phyloP scores from a whole-genome alignment of 208 protist species.

The Trypanosoma cruzi region DNA sequence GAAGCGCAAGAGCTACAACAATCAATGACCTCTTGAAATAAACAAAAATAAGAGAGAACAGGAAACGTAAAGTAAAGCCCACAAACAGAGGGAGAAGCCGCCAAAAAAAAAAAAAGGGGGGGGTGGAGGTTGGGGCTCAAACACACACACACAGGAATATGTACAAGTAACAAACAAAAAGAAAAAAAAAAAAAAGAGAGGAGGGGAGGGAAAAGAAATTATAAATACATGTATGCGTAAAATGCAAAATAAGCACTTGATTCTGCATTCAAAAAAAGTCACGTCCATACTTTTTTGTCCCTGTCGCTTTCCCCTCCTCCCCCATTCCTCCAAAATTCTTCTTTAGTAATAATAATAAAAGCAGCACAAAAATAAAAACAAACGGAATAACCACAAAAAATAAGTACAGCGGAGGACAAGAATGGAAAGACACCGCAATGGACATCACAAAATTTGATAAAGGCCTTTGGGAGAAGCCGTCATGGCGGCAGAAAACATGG shows the following conservation, averaged over 20 bases:
- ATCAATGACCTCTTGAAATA: background rate
- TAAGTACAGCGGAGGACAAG: no score
- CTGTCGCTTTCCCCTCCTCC: background rate
- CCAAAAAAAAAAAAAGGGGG: no score
- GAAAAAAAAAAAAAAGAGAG: background rate
- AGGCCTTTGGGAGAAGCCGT: no score
- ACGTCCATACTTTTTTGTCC: background rate
- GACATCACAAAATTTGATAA: no score
- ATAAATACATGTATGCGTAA: background rate
- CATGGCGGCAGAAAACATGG: no score
- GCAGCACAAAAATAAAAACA: no score
- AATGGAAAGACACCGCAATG: no score
- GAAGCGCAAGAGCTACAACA: background rate
- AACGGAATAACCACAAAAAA: no score
- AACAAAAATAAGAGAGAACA: background rate
- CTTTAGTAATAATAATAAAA: background rate
- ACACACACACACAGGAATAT: background rate
- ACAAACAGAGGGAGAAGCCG: no score
- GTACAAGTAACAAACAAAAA: background rate
- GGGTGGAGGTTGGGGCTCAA: no score
- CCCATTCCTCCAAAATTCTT: background rate
- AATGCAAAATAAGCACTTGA: background rate
- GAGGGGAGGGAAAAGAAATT: background rate
- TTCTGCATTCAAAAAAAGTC: background rate
- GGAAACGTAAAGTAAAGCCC: background rate